These are phyloP conservation scores for Suillus cothurnatus DNA, from an alignment of 768 basidiomycete species.

Conservation along the genomic window DNA sequence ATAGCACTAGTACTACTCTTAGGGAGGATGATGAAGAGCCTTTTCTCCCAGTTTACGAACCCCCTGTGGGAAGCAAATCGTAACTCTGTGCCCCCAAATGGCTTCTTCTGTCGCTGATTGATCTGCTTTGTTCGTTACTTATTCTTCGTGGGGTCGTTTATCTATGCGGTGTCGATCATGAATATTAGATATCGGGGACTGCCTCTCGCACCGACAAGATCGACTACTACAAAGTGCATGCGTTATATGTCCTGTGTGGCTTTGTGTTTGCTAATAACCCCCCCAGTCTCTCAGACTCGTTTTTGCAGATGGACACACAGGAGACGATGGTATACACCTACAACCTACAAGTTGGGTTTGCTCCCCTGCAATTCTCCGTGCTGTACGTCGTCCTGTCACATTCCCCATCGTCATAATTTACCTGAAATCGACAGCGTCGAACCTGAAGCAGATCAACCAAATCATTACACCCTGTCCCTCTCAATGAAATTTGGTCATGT, in stretches of 20 bases:
- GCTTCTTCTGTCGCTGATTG: slow-evolving; percentile 16
- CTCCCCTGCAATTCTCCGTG: slow-evolving; percentile 52
- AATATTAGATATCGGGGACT: slow-evolving; percentile 13
- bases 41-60: slow-evolving; percentile 26
- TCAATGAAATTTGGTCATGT: slow-evolving; percentile 56
- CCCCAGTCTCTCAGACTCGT: slow-evolving; percentile 21
- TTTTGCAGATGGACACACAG: slow-evolving; percentile 25
- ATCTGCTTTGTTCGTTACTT: neutral
- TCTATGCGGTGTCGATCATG: slow-evolving; percentile 1
- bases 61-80: slow-evolving; percentile 7
- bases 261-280: slow-evolving; percentile 13
- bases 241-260: slow-evolving; percentile 12
- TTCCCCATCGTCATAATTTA: slow-evolving; percentile 31
- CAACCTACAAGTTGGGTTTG: slow-evolving; percentile 43
- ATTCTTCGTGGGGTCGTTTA: neutral
- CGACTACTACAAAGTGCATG: slow-evolving; percentile 15
- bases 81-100: slow-evolving; percentile 11
- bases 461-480: slow-evolving; percentile 52
- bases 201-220: slow-evolving; percentile 14
- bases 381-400: slow-evolving; percentile 40
- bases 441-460: slow-evolving; percentile 25
- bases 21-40: slow-evolving; percentile 16
- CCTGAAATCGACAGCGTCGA: slow-evolving; percentile 28
- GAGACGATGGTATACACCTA: slow-evolving; percentile 46
- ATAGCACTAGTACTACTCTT: slow-evolving; percentile 8